Conservation (phyloP, 345 rosid species). For the Noccaea caerulescens region DNA sequence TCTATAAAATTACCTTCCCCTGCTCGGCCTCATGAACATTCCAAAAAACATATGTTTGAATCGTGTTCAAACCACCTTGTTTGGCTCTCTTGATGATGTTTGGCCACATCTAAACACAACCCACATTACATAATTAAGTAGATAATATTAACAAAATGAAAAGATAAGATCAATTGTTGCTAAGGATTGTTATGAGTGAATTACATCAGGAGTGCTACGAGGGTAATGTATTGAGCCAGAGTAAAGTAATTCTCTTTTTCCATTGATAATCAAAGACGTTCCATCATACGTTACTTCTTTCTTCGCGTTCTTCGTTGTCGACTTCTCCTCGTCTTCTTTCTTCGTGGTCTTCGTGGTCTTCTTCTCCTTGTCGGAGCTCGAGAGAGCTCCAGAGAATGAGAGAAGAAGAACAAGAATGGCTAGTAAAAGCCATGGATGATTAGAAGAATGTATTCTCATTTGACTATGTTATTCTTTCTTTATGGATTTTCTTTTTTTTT, state of each 20-base stretch:
- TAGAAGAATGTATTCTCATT: conserved; percentile 37
- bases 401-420: conserved; percentile 40
- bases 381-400: conserved; percentile 30
- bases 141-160: background rate
- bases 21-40: conserved; percentile 61
- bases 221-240: conserved; percentile 53
- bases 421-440: conserved; percentile 35
- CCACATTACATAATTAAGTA: background rate
- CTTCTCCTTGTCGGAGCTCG: conserved; percentile 14
- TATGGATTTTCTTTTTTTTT: conserved; percentile 1
- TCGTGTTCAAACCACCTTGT: conserved; percentile 63
- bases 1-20: conserved; percentile 40
- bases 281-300: conserved; percentile 50
- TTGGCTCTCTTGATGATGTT: conserved; percentile 46
- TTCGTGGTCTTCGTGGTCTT: conserved; percentile 16
- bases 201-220: conserved; percentile 51
- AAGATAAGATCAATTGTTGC: background rate
- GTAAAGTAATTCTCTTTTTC: conserved; percentile 45
- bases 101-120: conserved; percentile 50
- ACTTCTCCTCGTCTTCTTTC: conserved; percentile 30
- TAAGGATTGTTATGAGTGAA: background rate
- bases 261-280: conserved; percentile 46
- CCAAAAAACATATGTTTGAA: conserved; percentile 81
- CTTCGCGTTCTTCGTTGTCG: conserved; percentile 15
- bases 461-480: conserved; percentile 3